Percentiles rank a stretch among this genome's conserved stretches.
Conservation (phyloP, 768 basidiomycete species). For the Tulasnella sp. region DNA sequence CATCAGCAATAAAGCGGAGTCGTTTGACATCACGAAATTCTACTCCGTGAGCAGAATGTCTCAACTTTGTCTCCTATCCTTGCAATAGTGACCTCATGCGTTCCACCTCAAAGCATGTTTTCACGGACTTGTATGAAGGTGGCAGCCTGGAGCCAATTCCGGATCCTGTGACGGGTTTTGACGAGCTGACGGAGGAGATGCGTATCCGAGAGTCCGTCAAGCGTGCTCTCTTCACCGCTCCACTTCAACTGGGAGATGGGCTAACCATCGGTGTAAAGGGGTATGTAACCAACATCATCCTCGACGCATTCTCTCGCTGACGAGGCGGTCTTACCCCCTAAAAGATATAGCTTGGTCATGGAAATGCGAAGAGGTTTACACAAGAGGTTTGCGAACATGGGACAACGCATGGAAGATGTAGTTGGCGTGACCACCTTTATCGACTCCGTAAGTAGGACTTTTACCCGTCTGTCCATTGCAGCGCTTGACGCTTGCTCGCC, state of each 20-base stretch:
- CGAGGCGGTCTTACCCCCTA: not conserved
- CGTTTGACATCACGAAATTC: constrained; percentile 64
- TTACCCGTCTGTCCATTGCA: too few relatives aligned
- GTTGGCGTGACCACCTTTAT: constrained; percentile 57
- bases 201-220: constrained; percentile 74
- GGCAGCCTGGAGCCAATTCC: constrained; percentile 46
- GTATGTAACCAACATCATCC: constrained; percentile 30
- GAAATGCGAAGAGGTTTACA: constrained; percentile 77
- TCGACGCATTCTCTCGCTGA: not conserved
- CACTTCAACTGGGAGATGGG: constrained; percentile 63
- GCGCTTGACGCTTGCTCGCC: not conserved
- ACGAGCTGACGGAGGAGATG: constrained; percentile 37
- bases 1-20: constrained; percentile 53
- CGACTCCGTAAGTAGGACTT: constrained; percentile 47
- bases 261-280: constrained; percentile 76
- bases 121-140: constrained; percentile 39
- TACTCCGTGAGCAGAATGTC: constrained; percentile 48
- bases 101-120: constrained; percentile 40
- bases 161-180: constrained; percentile 49
- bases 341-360: constrained; percentile 77
- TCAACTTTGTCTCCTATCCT: not conserved
- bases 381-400: constrained; percentile 73
- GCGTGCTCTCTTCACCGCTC: constrained; percentile 68
- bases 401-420: constrained; percentile 67
- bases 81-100: too few relatives aligned